Base-by-base conservation (phyloP, 2,329 filamentous ascomycete genomes). In the Madurella fahalii region DNA sequence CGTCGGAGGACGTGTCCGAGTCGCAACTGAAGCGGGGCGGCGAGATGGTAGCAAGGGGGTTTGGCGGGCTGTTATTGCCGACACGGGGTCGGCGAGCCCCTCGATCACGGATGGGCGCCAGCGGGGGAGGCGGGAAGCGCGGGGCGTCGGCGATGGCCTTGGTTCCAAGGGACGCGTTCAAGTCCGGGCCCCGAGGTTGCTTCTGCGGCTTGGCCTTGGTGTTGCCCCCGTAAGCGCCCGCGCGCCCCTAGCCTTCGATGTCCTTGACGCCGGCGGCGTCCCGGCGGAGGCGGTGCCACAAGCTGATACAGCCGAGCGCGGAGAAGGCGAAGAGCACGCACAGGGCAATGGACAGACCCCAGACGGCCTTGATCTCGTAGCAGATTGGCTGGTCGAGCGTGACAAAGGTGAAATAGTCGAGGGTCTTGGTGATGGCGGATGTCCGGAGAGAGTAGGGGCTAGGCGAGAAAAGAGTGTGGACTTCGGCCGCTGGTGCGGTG, bases 181-280 rank as follows among this genome's bases (percentile, higher is more conserved):
- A 44, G 15, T 58, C 54, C 25, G 53, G 53, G 44, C 56, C 54
- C 59, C 58, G 60, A 31, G 54, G 50, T 47, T 57, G 46, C 45
- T 56, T 55, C 32, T 57, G 48, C 20, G 37, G 16, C 15, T 50
- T 47, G 25, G 39, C 44, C 40, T 46, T 47, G 51, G 43, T 43
- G 39, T 44, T 47, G 9, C 42, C 58, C 57, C 51, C 52, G 48
- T 32, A 43, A 58, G 61, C 57, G 55, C 63, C 63, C 59, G 58
- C 63, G 63, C 58, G 51, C 44, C 59, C 63, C 63, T 64, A 64
- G 41, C 53, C 57, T 45, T 63, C 60, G 31, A 61, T 54, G 43
- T 61, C 60, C 43, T 61, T 62, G n/a, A 41, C 40, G 25, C 31
- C 16, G 20, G 42, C 18, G 39, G 47, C 51, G 4, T 58, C 54